Base-by-base conservation (phyloP, 352 stramenopile genomes). In the Globisporangium irregulare region DNA sequence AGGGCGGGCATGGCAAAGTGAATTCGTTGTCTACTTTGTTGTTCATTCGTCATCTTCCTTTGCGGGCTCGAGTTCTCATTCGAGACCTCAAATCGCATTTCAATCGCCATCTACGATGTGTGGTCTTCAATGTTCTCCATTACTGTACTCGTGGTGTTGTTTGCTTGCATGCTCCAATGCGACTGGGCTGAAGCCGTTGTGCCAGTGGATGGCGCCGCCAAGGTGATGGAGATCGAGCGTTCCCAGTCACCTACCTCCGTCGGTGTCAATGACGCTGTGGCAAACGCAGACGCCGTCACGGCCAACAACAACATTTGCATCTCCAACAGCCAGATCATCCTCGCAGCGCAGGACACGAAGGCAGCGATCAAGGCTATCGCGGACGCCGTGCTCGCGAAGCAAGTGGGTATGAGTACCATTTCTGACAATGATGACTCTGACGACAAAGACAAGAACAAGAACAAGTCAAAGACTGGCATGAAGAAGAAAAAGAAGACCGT, bases 281-380 rank as follows among this genome's bases (percentile, higher is more conserved):
- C n/a, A n/a, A 55, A 29, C 9, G 48, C 48, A 24, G 53, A 36
- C 25, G 27, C 27, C 32, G 38, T 59, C 25, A 58, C 46, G n/a
- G 32, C 41, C 15, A 27, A 56, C 41, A 66, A 66, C 46, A 66
- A 55, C n/a, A 54, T 59, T 8, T 38, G 20, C 60, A 66, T 66
- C 43, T 58, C 60, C 3, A 27, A 66, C 41, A 58, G 25, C 12
- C 46, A 56, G n/a, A 66, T 66, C 43, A 27, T 58, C 15, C 46
- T 66, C 25, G n/a, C 43, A 2, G 15, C 41, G 9, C 46, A 57
- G 18, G 60, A 66, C 60, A 55, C 58, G 24, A 15, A 27, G 4
- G 18, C 58, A 1, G 18, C 58, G 12, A 6, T 66, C 10, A 54
- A 66, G 60, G 27, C n/a, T 15, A 38, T 66, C 27, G 60, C 50